Base-by-base conservation (phyloP, 352 stramenopile genomes). In the Pythium phragmitis region DNA sequence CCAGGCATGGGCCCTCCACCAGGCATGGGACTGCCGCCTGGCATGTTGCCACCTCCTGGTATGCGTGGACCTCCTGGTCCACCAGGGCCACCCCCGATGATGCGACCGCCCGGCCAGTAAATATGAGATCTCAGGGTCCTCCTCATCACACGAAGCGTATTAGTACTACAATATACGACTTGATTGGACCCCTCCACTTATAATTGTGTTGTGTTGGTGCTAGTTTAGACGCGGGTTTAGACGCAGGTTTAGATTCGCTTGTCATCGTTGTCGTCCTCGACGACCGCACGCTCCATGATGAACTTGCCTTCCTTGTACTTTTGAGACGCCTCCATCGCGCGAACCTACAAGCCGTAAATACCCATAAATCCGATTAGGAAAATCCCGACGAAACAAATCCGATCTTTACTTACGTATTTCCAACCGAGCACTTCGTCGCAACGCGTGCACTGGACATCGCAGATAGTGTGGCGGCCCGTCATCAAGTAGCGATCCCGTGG, bases 231-330 rank as follows among this genome's bases (percentile, higher is more conserved):
- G 39, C 39, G 16, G 11, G 13, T 46, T 45, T 45, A 14, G 39
- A 45, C 33, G 33, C 33, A 9, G 33, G 33, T 37, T 45, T 45
- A 45, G 14, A 23, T 7, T n/a, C 52, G 36, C 8, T 23, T 21
- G 53, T 88, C 80, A 63, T 89, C 79, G 19, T 49, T 60, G 39
- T 86, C 79, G 54, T 93, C 82, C 50, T 89, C 70, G 17, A 93
- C 79, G n/a, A 91, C 69, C 34, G 80, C 79, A 21, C 81, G 70
- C 67, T 93, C 85, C 73, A 93, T 85, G 59, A 91, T 91, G 57
- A 87, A 93, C 67, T 88, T 90, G 64, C 82, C 85, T 74, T 93
- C 85, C 61, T 91, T 93, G 82, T 93, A 93, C 68, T 88, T 88
- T 70, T 93, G 85, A 49, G 85, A 87, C 42, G 53, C 49, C 73